Evolutionary conservation across 176 grass and related monocot species (phyloP), one percentile per base, ranked within the genome.

Genomic region (Eragrostis curvula): DNA sequence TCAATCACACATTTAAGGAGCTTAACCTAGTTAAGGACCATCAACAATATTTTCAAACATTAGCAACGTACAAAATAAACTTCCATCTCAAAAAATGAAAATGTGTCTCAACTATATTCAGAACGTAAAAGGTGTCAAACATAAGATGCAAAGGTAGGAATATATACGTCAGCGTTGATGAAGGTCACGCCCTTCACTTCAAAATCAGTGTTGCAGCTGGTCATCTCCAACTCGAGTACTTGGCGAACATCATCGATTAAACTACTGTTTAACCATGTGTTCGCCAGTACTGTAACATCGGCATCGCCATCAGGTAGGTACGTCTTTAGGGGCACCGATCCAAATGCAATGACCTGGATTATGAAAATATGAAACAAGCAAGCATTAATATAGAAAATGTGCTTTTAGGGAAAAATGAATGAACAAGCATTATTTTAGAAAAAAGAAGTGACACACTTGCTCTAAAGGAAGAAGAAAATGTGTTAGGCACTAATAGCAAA

Each of bases 301-400:
- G 93, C 64, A 16, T 98, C 95, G 8, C 95, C 95, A 84, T 98
- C 92, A 12, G 92, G 95, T 39, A 98, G 95, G 49, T 94, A 98
- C 1, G 95, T 93, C 83, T 87, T 98, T 27, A 98, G 41, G 6
- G 92, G 95, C 6, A 98, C 92, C 3, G 95, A 98, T 65, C 95
- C 95, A 57, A 91, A 98, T 63, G 86, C 39, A 73, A 89, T 71
- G 18, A 95, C 92, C 95, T 98, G 90, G 5, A 78, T 85, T 15
- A 71, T 78, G 74, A 78, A 36, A 83, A 50, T 7, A 24, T 16
- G 68, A 76, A 39, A 63, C 2, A n/a, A 71, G 16, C 32, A 36
- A 2, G 32, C 7, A 30, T 30, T 8, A 15, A 46, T 9, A 75
- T 3, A 81, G 30, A 44, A 27, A 69, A 80, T 50, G 49, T 18